Evolutionary conservation across 768 basidiomycete species (phyloP), one percentile per base, ranked within the genome.

Genomic region (Lactifluus subvellereus): DNA sequence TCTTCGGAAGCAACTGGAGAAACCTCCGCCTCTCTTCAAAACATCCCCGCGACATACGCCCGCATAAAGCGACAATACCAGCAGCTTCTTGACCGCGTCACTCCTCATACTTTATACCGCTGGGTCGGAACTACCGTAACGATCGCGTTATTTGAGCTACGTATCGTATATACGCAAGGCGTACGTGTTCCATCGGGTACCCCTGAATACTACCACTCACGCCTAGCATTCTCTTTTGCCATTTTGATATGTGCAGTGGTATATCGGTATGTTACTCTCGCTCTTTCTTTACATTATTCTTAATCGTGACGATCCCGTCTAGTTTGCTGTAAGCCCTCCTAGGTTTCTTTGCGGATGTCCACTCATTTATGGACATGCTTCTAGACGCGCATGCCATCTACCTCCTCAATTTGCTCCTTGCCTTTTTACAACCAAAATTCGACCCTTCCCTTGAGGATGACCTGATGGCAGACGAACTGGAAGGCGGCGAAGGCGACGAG

Each of bases 361-460:
- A n/a, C 51, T 47, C 30, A 37, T 16, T 35, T 35, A 64, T 18
- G 30, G 30, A 43, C 43, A 18, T 54, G 53, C 51, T 57, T 40
- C 30, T 33, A 90, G 89, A 96, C 72, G 95, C 91, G 18, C 87
- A 91, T 68, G 94, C 92, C 35, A 98, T 97, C 69, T 98, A 98
- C 77, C 84, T 96, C 66, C 82, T 98, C 63, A 97, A 99, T 77
- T 84, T 99, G 57, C 85, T 99, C 59, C 83, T 99, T 67, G 96
- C 97, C 2, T 99, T 99, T 80, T 80, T 99, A 18, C 95, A 98
- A 78, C 97, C 97, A 38, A 91, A 89, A 73, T 98, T 99, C 73
- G 97, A 99, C 75, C 96, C 97, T 0, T 96, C 95, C 2, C 78
- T 98, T 37, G 89, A 94, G 67, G 92, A 92, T 51, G 97, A 99